Conservation (phyloP, 2,329 filamentous ascomycete species). For the Trichoderma sp. region DNA sequence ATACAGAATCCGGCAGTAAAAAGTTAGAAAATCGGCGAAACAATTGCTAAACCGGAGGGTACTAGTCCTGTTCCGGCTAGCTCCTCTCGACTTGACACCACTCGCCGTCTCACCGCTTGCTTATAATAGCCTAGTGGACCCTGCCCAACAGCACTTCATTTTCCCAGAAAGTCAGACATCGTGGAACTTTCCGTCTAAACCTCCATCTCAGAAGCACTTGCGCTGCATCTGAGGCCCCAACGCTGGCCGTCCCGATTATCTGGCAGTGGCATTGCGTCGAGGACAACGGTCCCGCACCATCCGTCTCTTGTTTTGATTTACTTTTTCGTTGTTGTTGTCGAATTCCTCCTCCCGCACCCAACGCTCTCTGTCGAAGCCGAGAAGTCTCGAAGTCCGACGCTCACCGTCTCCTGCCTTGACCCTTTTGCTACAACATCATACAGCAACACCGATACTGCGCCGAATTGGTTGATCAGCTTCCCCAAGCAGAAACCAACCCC, state of each 20-base stretch:
- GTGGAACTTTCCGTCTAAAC: neutral
- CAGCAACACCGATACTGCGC: neutral
- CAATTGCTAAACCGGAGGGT: neutral
- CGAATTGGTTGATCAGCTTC: neutral
- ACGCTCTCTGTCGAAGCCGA: conserved; percentile 14
- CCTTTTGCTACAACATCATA: neutral
- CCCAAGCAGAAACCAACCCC: neutral
- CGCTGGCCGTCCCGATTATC: neutral
- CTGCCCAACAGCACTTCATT: conserved; percentile 7
- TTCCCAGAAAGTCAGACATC: conserved; percentile 13
- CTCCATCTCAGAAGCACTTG: neutral
- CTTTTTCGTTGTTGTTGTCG: neutral
- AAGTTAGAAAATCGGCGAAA: conserved; percentile 3
- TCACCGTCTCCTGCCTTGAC: neutral
- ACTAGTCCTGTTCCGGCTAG: neutral
- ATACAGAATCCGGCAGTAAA: neutral
- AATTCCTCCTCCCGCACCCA: neutral
- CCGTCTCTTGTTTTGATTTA: neutral
- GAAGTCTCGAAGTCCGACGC: conserved; percentile 16
- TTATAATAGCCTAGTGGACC: neutral
- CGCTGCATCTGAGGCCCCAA: neutral
- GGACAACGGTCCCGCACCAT: neutral
- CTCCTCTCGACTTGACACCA: too few relatives aligned
- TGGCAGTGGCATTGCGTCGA: neutral
- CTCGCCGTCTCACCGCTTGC: conserved; percentile 12